Conservation (phyloP, 306 rosid species). For the Senna siamea region DNA sequence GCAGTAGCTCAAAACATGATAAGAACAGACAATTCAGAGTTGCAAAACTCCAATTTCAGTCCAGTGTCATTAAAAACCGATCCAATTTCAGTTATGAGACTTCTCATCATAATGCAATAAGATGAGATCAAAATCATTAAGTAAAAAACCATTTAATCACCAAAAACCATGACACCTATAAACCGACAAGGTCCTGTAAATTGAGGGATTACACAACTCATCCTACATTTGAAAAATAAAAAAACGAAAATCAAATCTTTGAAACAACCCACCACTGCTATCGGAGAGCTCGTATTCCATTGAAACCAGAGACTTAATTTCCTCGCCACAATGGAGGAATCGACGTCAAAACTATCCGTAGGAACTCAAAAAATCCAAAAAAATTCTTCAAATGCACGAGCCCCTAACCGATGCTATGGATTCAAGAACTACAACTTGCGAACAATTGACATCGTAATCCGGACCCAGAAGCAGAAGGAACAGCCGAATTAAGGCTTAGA, state of each 20-base stretch:
- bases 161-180: background rate
- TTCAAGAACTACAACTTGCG: slow-evolving; percentile 20
- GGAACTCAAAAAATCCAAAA: slow-evolving; percentile 33
- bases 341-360: slow-evolving; percentile 38
- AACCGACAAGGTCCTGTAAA: slow-evolving; percentile 17
- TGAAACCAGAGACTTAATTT: slow-evolving; percentile 29
- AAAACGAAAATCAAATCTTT: slow-evolving; percentile 7
- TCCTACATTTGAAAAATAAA: background rate
- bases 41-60: slow-evolving; percentile 18
- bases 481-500: slow-evolving; percentile 9
- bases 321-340: slow-evolving; percentile 19
- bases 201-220: slow-evolving; percentile 21
- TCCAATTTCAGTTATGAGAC: background rate
- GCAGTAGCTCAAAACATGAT: background rate
- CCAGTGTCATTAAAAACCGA: slow-evolving; percentile 11
- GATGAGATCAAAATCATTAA: slow-evolving; percentile 8
- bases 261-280: slow-evolving; percentile 72
- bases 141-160: slow-evolving; percentile 11
- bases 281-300: slow-evolving; percentile 80
- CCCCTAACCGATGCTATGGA: background rate
- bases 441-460: slow-evolving; percentile 13
- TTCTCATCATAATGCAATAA: slow-evolving; percentile 12
- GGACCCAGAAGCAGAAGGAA: slow-evolving; percentile 28
- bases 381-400: slow-evolving; percentile 30
- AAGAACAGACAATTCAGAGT: background rate